Conservation (phyloP, 2,329 filamentous ascomycete genomes). For the Mycosphaerella arachidis region DNA sequence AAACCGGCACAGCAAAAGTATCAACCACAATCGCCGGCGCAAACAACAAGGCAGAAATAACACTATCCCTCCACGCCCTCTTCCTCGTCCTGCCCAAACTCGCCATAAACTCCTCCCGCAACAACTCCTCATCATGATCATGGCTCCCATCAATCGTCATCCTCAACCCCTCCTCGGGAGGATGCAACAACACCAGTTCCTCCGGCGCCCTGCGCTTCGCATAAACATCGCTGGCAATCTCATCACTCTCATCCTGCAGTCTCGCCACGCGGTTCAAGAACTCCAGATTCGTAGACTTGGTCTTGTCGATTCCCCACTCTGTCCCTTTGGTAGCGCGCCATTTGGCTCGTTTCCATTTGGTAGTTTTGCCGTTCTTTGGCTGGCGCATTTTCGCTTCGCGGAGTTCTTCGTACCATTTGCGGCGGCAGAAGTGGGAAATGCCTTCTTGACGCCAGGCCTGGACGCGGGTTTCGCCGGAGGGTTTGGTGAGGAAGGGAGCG, state of each 20-base stretch:
- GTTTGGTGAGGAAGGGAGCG: slow-evolving; percentile 38
- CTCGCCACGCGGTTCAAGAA: slow-evolving; percentile 40
- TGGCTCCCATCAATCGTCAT: slow-evolving; percentile 22
- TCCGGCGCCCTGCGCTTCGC: slow-evolving; percentile 37
- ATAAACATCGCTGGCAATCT: slow-evolving; percentile 31
- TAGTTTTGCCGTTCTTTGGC: slow-evolving; percentile 37
- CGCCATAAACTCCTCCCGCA: slow-evolving; percentile 41
- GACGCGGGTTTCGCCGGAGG: slow-evolving; percentile 33
- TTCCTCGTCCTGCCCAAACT: slow-evolving; percentile 40
- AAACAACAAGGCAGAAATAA: slow-evolving; percentile 43
- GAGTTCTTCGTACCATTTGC: slow-evolving; percentile 46
- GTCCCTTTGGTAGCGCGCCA: slow-evolving; percentile 39
- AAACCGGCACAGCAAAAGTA: slow-evolving; percentile 33
- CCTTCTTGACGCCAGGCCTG: slow-evolving; percentile 34
- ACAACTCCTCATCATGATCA: slow-evolving; percentile 16
- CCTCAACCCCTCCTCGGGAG: slow-evolving; percentile 18
- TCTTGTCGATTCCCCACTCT: slow-evolving; percentile 38
- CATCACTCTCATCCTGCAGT: slow-evolving; percentile 18
- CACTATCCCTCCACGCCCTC: slow-evolving; percentile 40
- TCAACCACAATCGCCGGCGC: slow-evolving; percentile 34
- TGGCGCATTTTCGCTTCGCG: slow-evolving; percentile 36
- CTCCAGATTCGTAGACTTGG: slow-evolving; percentile 41
- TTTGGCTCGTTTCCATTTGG: slow-evolving; percentile 42
- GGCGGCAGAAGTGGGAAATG: slow-evolving; percentile 40
- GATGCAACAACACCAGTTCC: slow-evolving; percentile 41